Evolutionary conservation across 2,329 filamentous ascomycete genomes (phyloP).

Genomic region (Bimuria novae-zelandiae): DNA sequence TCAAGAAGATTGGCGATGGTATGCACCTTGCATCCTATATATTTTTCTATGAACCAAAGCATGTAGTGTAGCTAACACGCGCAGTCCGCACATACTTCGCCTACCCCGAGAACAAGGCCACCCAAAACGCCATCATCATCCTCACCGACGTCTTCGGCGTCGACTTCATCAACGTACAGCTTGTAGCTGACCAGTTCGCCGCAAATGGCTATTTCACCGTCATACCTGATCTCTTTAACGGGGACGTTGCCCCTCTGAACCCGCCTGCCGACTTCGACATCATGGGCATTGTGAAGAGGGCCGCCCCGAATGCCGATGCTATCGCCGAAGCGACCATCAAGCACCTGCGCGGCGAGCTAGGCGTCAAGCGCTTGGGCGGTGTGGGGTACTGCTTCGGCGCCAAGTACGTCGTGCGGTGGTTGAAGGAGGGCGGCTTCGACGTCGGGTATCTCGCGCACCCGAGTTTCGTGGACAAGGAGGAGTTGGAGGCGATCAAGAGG

Average conservation of each 20-base stretch:
- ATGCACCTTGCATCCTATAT: background rate
- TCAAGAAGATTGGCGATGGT: conserved; percentile 53
- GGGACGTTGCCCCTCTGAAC: conserved; percentile 64
- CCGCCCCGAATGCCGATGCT: conserved; percentile 54
- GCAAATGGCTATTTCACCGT: conserved; percentile 72
- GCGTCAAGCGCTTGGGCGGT: conserved; percentile 62
- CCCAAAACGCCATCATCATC: conserved; percentile 61
- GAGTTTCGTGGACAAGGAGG: conserved; percentile 68
- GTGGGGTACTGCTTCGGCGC: conserved; percentile 77
- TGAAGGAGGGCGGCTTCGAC: conserved; percentile 62
- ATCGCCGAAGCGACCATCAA: conserved; percentile 60
- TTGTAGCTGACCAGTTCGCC: conserved; percentile 75
- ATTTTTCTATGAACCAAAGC: background rate
- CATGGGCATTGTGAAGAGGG: conserved; percentile 45
- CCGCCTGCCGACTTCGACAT: conserved; percentile 56
- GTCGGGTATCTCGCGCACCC: conserved; percentile 78
- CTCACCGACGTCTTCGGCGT: conserved; percentile 62
- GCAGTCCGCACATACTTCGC: conserved; percentile 61
- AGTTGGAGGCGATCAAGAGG: conserved; percentile 61
- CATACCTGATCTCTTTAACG: conserved; percentile 73
- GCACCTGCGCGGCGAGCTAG: conserved; percentile 59
- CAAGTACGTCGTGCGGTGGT: conserved; percentile 66
- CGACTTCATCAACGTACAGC: conserved; percentile 55
- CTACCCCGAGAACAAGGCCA: conserved; percentile 58
- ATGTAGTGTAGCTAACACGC: conserved; percentile 2